Conservation (phyloP, 2,329 filamentous ascomycete genomes). For the Canariomyces notabilis region DNA sequence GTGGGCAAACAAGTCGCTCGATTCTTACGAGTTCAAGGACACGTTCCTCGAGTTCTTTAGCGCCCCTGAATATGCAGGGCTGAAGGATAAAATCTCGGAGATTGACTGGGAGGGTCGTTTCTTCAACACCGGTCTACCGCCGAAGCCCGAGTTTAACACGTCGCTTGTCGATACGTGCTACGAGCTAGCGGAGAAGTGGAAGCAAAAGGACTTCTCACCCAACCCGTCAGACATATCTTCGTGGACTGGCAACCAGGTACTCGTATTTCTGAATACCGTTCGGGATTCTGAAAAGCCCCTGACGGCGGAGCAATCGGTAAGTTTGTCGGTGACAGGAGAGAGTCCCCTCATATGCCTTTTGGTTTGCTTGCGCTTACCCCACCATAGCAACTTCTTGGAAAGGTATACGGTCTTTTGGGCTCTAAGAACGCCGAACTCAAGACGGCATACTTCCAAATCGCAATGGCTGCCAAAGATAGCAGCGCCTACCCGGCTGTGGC, state of each 20-base stretch:
- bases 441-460: conserved; percentile 72
- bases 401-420: conserved; percentile 65
- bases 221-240: conserved; percentile 61
- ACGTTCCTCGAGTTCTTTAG: conserved; percentile 83
- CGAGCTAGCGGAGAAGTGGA: conserved; percentile 75
- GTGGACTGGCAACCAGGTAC: conserved; percentile 81
- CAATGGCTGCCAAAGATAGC: conserved; percentile 67
- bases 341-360: background rate
- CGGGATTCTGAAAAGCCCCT: conserved; percentile 64
- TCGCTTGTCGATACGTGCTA: conserved; percentile 82
- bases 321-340: background rate
- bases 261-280: conserved; percentile 82
- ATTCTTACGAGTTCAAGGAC: conserved; percentile 90
- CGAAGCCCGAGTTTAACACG: conserved; percentile 88
- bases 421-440: conserved; percentile 84
- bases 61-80: conserved; percentile 54
- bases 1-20: conserved; percentile 80
- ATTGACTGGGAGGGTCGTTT: conserved; percentile 91
- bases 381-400: conserved; percentile 56
- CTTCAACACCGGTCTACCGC: conserved; percentile 81
- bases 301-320: conserved; percentile 54
- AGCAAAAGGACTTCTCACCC: conserved; percentile 61
- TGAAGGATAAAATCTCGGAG: conserved; percentile 59
- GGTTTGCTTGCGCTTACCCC: conserved; percentile 15
- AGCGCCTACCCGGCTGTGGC: conserved; percentile 66